phyloP scores from a whole-genome alignment of 129 eudicot species.

The Glebionis coronaria region DNA sequence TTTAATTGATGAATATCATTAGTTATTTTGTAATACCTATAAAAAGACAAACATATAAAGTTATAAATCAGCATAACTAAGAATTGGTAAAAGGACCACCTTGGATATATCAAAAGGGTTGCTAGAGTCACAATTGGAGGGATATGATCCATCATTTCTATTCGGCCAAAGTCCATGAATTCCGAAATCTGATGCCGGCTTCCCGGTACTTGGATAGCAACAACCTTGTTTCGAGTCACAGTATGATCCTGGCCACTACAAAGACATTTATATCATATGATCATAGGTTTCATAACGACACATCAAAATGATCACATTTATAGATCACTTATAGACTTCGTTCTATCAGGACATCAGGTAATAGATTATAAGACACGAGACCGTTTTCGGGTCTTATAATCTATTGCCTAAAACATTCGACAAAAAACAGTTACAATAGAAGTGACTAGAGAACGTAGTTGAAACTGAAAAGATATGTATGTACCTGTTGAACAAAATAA shows the following conservation, averaged over 20 bases:
- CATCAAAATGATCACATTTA: too few relatives aligned
- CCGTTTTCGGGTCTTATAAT: too few relatives aligned
- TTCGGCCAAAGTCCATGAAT: slow-evolving; percentile 90
- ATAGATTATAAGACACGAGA: too few relatives aligned
- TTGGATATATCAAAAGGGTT: slow-evolving; percentile 53
- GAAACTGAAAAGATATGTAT: neutral
- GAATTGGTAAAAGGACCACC: slow-evolving; percentile 22
- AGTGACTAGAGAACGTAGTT: too few relatives aligned
- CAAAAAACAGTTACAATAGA: too few relatives aligned
- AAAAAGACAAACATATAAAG: neutral
- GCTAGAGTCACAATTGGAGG: slow-evolving; percentile 50
- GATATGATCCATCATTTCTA: slow-evolving; percentile 55
- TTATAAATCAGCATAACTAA: too few relatives aligned
- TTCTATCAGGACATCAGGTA: too few relatives aligned
- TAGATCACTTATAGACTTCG: too few relatives aligned
- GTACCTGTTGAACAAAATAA: slow-evolving; percentile 74
- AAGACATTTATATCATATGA: neutral
- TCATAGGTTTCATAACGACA: neutral
- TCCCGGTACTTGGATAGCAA: slow-evolving; percentile 66
- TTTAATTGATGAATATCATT: neutral
- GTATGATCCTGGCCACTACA: slow-evolving; percentile 74
- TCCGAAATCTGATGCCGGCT: slow-evolving; percentile 60
- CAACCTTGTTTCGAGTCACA: slow-evolving; percentile 61
- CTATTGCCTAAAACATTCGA: too few relatives aligned
- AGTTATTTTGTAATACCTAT: neutral